Conservation (phyloP, 1,139 yeast genomes). For the Dujonia santamariae region DNA sequence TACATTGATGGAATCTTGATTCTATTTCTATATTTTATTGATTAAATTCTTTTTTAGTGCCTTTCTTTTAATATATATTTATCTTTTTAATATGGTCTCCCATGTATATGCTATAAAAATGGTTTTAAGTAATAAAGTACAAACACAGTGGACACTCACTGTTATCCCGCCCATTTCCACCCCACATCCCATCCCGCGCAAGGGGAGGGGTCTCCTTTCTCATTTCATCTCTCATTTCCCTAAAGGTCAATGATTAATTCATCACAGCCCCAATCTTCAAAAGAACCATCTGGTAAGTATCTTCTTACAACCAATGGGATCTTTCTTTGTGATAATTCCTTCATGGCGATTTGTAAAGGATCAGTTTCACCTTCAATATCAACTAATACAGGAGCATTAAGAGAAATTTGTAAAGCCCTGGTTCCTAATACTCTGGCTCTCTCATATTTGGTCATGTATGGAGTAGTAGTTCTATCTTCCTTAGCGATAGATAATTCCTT, state of each 20-base stretch:
- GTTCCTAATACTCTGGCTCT: constrained; percentile 96
- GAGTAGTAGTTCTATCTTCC: constrained; percentile 89
- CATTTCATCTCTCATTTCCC: neutral
- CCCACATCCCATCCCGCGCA: neutral
- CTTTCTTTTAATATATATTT: no score
- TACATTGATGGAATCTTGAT: no score
- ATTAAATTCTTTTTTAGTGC: no score
- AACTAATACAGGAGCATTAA: constrained; percentile 97
- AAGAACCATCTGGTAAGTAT: constrained; percentile 94
- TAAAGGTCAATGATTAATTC: constrained; percentile 88
- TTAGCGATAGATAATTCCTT: constrained; percentile 86
- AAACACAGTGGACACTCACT: neutral
- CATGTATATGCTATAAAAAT: constrained; percentile 2
- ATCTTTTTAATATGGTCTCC: neutral
- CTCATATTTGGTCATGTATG: constrained; percentile 98
- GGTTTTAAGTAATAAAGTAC: constrained; percentile 1
- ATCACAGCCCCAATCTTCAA: constrained; percentile 99
- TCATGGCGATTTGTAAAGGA: constrained; percentile 97
- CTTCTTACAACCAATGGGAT: constrained; percentile 95
- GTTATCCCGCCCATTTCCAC: neutral
- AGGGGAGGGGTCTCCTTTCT: no score
- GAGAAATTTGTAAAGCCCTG: constrained; percentile 91
- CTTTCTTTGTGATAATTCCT: constrained; percentile 90
- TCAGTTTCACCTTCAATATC: constrained; percentile 99
- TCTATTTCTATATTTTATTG: no score